phyloP scores from a whole-genome alignment of 352 stramenopile species.

The Phytophthora crassamura region DNA sequence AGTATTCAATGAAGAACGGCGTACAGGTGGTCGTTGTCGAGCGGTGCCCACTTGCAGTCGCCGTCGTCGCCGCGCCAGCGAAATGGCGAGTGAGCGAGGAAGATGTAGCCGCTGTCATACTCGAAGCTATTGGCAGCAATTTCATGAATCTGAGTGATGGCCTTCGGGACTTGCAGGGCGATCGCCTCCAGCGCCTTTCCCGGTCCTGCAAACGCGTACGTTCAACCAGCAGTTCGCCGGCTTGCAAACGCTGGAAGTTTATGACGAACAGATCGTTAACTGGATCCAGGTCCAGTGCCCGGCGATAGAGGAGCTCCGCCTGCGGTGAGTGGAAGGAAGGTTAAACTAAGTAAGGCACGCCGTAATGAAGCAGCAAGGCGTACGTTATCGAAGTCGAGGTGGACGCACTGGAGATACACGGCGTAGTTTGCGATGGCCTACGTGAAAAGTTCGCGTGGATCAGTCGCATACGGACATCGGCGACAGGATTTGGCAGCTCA shows the following conservation, averaged over 20 bases:
- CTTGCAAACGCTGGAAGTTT: conserved; percentile 67
- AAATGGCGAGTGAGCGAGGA: too few species aligned
- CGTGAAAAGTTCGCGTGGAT: not conserved
- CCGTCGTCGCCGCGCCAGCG: conserved; percentile 35
- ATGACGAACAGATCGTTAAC: conserved; percentile 56
- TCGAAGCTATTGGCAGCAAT: not conserved
- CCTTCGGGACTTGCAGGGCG: too few species aligned
- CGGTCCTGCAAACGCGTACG: conserved; percentile 60
- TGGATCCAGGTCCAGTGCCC: conserved; percentile 61
- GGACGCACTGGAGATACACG: conserved; percentile 63
- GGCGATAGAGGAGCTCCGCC: conserved; percentile 72
- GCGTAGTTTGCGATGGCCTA: conserved; percentile 74
- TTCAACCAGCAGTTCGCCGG: conserved; percentile 49
- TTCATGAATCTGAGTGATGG: too few species aligned
- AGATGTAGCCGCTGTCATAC: too few species aligned
- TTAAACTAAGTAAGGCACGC: not conserved
- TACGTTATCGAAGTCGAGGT: conserved; percentile 67
- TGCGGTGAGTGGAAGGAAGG: conserved; percentile 10
- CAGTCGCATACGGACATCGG: not conserved
- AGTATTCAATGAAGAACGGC: conserved; percentile 7
- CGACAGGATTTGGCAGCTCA: conserved; percentile 27
- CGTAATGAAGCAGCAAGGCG: not conserved
- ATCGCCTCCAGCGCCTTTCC: conserved; percentile 41
- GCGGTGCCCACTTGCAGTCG: conserved; percentile 37
- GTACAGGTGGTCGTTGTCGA: conserved; percentile 41